These are phyloP conservation scores for Pichia sp. DNA, from an alignment of 1,139 yeast species.

Conservation along the genomic window DNA sequence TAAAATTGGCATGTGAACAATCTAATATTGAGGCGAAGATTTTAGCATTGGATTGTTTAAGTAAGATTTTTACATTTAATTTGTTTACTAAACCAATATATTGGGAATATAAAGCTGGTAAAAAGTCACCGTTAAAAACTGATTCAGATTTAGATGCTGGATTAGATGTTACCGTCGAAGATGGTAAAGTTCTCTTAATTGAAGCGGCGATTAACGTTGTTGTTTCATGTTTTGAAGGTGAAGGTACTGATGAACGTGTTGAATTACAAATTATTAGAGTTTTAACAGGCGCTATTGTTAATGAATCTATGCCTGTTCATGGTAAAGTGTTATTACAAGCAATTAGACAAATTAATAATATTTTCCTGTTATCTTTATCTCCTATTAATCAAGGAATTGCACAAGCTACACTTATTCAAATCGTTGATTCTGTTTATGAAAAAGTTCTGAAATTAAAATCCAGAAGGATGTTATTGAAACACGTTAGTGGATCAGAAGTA, in stretches of 20 bases:
- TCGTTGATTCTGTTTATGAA: conserved; percentile 78
- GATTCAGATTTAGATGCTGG: conserved; percentile 40
- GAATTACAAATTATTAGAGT: conserved; percentile 93
- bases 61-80: conserved; percentile 60
- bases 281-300: conserved; percentile 77
- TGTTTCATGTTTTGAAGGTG: conserved; percentile 83
- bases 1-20: conserved; percentile 53
- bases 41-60: conserved; percentile 56
- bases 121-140: conserved; percentile 1
- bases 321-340: conserved; percentile 88
- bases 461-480: background rate
- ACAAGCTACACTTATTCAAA: conserved; percentile 90
- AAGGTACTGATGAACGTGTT: conserved; percentile 80
- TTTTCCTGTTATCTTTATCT: conserved; percentile 76
- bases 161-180: conserved; percentile 16
- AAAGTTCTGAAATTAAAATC: conserved; percentile 42
- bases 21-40: conserved; percentile 45
- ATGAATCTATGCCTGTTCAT: conserved; percentile 78
- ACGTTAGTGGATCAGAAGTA: background rate
- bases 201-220: conserved; percentile 85
- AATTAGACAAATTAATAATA: conserved; percentile 86
- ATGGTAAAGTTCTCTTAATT: conserved; percentile 54
- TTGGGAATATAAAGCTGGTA: conserved; percentile 27
- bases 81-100: conserved; percentile 47
- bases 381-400: conserved; percentile 89